Base-by-base conservation (phyloP, 257 asterid species). In the Mitragyna speciosa region DNA sequence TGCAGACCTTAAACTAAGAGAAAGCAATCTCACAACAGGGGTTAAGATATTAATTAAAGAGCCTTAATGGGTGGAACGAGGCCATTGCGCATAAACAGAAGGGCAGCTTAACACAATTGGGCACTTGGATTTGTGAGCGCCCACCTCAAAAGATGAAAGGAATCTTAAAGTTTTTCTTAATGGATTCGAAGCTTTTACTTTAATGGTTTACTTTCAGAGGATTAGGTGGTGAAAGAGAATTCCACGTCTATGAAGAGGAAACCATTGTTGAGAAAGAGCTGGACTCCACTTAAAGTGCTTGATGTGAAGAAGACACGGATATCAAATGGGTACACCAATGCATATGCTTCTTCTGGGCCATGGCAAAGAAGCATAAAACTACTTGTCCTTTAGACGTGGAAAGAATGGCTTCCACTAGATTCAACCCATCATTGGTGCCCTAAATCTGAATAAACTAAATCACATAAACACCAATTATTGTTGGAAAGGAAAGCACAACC, bases 221-320 rank as follows among this genome's bases (percentile, higher is more conserved):
- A 87, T 91, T 88, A 89, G 96, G 92, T 88, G 89, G 88, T 87
- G 96, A 90, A 89, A 88, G 88, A 81, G 87, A 87, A 85, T 77
- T 87, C 88, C 91, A 86, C 90, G 84, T 80, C 66, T 52, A 72
- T 7, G 39, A 49, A 76, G 28, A 65, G 58, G 36, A 79, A 68
- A 22, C 77, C 76, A 78, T 78, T 51, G 86, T 79, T 83, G 82
- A 76, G 74, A 87, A 82, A 78, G 91, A 86, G 97, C 90, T 88
- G 93, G 95, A 92, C 82, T 81, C 93, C 95, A 92, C 95, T 90
- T 86, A 77, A 80, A 86, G 79, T 82, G 88, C 81, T 88, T 89
- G 91, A 81, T 85, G 88, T 84, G 83, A 85, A 84, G 86, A 70
- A 81, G 86, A 85, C 89, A 86, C 82, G 80, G 83, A 86, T 83